These are phyloP conservation scores for Pythium chondricola DNA, from an alignment of 352 stramenopile genomes.

Conservation along the genomic window DNA sequence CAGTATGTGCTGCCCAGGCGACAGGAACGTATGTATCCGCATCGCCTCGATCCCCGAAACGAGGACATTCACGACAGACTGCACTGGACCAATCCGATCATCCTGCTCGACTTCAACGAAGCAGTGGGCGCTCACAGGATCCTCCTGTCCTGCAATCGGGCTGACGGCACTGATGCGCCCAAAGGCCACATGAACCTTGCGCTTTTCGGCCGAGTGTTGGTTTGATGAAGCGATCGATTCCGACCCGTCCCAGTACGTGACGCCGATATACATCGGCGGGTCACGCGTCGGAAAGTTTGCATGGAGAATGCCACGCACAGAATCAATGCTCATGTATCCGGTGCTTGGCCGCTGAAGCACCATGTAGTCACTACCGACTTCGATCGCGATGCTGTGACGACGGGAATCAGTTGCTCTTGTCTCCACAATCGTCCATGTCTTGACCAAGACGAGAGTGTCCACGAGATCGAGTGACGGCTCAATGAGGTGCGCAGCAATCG, in stretches of 20 bases:
- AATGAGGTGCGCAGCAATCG: conserved; percentile 31
- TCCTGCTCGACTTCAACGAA: conserved; percentile 54
- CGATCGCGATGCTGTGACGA: conserved; percentile 30
- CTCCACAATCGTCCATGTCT: conserved; percentile 47
- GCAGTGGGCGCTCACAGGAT: conserved; percentile 37
- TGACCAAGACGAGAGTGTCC: conserved; percentile 49
- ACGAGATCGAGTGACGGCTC: conserved; percentile 27
- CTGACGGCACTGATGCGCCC: conserved; percentile 47
- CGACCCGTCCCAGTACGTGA: conserved; percentile 19
- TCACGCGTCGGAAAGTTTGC: conserved; percentile 29
- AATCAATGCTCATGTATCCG: conserved; percentile 1
- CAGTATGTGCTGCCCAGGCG: conserved; percentile 31
- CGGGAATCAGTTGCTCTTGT: not conserved
- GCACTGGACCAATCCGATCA: not conserved
- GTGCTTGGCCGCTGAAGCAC: not conserved
- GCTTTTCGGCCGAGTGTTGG: conserved; percentile 20
- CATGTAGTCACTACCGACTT: conserved; percentile 25
- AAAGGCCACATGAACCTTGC: conserved; percentile 32
- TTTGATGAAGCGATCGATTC: not conserved
- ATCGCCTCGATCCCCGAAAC: conserved; percentile 29
- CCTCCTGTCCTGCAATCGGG: conserved; percentile 41
- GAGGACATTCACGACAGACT: conserved; percentile 41
- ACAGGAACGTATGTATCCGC: conserved; percentile 42
- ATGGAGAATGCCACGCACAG: conserved; percentile 25
- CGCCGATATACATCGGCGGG: conserved; percentile 37